A percentile compares a stretch with the other conserved stretches of the same genome.
phyloP scores from a whole-genome alignment of 257 asterid species.

The Gentiana straminea region DNA sequence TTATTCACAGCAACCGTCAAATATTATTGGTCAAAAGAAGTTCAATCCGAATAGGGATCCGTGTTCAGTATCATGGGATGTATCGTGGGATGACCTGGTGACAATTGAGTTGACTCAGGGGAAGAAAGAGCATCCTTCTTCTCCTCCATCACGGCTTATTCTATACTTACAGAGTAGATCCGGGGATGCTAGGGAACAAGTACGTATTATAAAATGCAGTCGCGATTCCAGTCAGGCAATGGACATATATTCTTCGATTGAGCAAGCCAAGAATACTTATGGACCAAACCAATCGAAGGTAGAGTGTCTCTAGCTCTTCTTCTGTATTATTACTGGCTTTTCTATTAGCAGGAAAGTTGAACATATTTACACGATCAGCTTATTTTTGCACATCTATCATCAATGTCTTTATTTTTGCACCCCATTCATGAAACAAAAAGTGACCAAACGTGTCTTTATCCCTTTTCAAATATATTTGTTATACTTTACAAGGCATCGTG shows the following conservation, averaged over 20 bases:
- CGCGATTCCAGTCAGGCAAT: constrained; percentile 71
- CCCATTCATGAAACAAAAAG: not conserved
- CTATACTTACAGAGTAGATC: constrained; percentile 58
- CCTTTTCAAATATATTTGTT: not conserved
- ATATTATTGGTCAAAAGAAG: constrained; percentile 81
- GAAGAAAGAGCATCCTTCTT: constrained; percentile 66
- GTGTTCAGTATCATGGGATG: constrained; percentile 90
- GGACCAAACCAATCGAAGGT: constrained; percentile 60
- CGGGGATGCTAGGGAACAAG: constrained; percentile 67
- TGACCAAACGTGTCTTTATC: constrained; percentile 2
- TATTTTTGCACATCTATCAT: too few relatives aligned
- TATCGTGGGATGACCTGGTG: constrained; percentile 74
- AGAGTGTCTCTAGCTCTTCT: constrained; percentile 13
- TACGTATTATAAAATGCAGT: constrained; percentile 62
- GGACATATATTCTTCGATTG: constrained; percentile 71
- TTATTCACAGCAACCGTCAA: constrained; percentile 77
- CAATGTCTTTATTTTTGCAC: not conserved
- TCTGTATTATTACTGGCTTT: constrained; percentile 1
- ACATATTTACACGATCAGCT: too few relatives aligned
- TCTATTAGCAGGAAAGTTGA: not conserved
- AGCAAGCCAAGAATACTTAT: constrained; percentile 68
- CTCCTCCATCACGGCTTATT: constrained; percentile 76
- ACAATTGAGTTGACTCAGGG: constrained; percentile 79
- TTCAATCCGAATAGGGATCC: constrained; percentile 93
- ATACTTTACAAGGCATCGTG: constrained; percentile 4